These are phyloP conservation scores for Purshia tridentata DNA, from an alignment of 306 rosid species.

Conservation along the genomic window DNA sequence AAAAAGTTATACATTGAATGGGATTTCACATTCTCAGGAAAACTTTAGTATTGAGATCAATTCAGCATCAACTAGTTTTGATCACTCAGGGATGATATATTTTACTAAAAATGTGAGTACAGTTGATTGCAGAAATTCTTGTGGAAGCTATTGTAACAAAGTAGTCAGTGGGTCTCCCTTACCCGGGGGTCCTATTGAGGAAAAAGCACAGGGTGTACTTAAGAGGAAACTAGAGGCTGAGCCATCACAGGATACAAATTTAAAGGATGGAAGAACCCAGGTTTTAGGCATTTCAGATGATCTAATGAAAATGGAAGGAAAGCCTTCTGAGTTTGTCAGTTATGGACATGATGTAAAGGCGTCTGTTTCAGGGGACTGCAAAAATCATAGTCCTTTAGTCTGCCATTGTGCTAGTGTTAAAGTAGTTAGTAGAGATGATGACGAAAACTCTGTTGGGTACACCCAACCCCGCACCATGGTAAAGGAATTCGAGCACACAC, in stretches of 20 bases:
- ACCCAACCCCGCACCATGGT: conserved; percentile 32
- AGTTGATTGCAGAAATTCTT: conserved; percentile 2
- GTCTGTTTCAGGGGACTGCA: not conserved
- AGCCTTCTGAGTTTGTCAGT: conserved; percentile 26
- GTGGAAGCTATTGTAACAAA: conserved; percentile 19
- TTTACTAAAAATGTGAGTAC: conserved; percentile 17
- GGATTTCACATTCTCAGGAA: conserved; percentile 23
- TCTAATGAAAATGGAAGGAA: conserved; percentile 24
- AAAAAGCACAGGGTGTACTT: conserved; percentile 41
- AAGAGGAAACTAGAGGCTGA: conserved; percentile 42
- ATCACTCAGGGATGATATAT: conserved; percentile 17
- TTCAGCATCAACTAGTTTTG: conserved; percentile 25
- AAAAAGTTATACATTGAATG: conserved; percentile 40
- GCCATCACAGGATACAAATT: conserved; percentile 16
- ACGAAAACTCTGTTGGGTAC: conserved; percentile 42
- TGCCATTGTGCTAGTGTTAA: conserved; percentile 23
- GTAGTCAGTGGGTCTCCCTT: conserved; percentile 23
- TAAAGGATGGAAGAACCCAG: conserved; percentile 27
- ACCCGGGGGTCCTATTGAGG: conserved; percentile 37
- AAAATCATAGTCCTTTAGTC: conserved; percentile 23
- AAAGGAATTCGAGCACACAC: conserved; percentile 27
- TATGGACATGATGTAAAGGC: conserved; percentile 26
- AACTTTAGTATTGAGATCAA: conserved; percentile 13
- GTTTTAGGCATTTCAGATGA: conserved; percentile 28
- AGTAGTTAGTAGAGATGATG: conserved; percentile 57